Evolutionary conservation across 2,329 filamentous ascomycete species (phyloP).

Genomic region (Didymella glomerata): DNA sequence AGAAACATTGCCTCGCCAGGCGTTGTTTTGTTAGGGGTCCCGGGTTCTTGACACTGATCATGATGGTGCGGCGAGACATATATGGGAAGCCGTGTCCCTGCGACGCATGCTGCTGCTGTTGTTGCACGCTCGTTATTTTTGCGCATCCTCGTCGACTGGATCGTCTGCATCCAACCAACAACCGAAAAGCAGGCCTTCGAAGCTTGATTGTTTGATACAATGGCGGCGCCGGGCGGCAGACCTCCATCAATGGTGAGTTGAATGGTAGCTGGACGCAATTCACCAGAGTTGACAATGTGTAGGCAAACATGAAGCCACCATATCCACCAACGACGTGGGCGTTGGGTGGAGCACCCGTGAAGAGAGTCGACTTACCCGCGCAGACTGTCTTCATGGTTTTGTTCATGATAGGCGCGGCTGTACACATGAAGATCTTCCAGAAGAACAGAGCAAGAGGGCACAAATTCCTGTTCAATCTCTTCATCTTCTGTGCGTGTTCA

Average conservation of each 20-base stretch:
- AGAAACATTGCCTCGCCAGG: conserved; percentile 20
- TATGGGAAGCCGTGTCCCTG: conserved; percentile 24
- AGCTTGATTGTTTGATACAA: conserved; percentile 10
- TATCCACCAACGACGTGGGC: conserved; percentile 43
- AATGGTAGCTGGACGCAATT: background rate
- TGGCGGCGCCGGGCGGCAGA: conserved; percentile 26
- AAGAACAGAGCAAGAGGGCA: conserved; percentile 50
- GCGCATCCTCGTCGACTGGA: background rate
- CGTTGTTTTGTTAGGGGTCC: conserved; percentile 19
- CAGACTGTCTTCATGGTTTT: conserved; percentile 53
- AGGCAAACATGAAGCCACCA: conserved; percentile 37
- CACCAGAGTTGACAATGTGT: conserved; percentile 14
- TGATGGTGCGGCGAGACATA: conserved; percentile 21
- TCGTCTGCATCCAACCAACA: background rate
- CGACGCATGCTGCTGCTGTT: conserved; percentile 6
- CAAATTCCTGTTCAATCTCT: conserved; percentile 53
- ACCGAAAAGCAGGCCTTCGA: background rate
- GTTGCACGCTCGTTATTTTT: conserved; percentile 1
- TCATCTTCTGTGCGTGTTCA: conserved; percentile 50
- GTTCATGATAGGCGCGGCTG: conserved; percentile 51
- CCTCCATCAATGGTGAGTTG: conserved; percentile 26
- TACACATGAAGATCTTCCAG: conserved; percentile 55
- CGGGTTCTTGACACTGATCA: conserved; percentile 1
- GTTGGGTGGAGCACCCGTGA: conserved; percentile 50
- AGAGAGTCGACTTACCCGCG: conserved; percentile 53